Evolutionary conservation across 169 alveolate genomes (phyloP).

Genomic region (Ichthyophthirius multifiliis): DNA sequence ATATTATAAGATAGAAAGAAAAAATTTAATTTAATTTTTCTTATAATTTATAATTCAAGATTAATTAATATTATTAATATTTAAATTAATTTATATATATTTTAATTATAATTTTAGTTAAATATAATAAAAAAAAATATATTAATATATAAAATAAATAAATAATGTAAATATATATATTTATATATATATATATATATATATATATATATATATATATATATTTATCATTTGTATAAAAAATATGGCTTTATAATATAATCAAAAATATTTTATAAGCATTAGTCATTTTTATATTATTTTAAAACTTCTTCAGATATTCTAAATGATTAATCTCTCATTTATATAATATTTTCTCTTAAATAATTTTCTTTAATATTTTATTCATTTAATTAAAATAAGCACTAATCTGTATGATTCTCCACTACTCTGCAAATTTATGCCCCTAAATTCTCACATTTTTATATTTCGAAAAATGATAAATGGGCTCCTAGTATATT

Average conservation of each 20-base stretch:
- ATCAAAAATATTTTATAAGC: not conserved
- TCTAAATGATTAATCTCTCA: not conserved
- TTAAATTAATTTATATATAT: no score
- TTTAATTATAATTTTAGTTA: no score
- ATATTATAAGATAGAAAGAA: no score
- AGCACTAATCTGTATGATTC: not conserved
- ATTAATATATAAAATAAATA: no score
- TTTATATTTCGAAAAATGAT: not conserved
- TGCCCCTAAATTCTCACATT: not conserved
- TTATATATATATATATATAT: no score
- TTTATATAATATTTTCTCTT: not conserved
- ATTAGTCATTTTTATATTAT: not conserved
- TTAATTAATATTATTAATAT: no score
- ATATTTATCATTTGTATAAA: no score
- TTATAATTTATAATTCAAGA: no score
- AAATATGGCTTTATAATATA: not conserved
- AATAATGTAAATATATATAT: no score
- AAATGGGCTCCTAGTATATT: not conserved
- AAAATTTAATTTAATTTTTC: no score
- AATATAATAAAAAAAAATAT: no score
- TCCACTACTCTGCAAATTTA: not conserved
- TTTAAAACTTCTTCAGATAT: not conserved
- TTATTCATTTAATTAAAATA: not conserved
- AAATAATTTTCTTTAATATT: not conserved
- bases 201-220: no score